phyloP scores from a whole-genome alignment of 352 stramenopile species.

The Globisporangium nagaii region DNA sequence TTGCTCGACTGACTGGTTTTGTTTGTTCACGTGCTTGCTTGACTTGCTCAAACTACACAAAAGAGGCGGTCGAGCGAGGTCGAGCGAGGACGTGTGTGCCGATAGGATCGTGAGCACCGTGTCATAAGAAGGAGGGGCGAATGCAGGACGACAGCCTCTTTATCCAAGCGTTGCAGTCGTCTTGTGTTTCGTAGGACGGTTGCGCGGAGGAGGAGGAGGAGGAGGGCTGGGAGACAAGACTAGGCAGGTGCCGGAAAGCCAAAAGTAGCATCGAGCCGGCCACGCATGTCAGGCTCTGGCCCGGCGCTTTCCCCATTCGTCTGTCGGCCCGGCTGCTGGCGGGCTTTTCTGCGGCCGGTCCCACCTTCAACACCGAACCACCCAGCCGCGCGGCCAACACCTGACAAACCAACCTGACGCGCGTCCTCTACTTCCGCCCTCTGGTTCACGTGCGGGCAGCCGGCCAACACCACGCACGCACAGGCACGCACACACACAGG shows the following conservation, averaged over 20 bases:
- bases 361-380: not conserved
- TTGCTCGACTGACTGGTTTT: not conserved
- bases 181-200: not conserved
- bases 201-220: not conserved
- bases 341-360: not conserved
- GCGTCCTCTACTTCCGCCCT: not conserved
- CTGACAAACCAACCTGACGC: too few species aligned
- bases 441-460: not conserved
- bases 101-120: constrained; percentile 3
- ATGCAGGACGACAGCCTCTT: not conserved
- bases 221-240: too few species aligned
- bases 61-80: not conserved
- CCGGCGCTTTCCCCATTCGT: not conserved
- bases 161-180: too few species aligned
- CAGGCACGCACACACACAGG: too few species aligned
- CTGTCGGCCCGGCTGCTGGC: not conserved
- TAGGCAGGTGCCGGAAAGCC: not conserved
- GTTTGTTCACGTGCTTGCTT: not conserved
- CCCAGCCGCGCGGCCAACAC: too few species aligned
- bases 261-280: not conserved
- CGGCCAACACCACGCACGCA: not conserved
- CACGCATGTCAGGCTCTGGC: not conserved
- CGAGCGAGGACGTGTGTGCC: not conserved
- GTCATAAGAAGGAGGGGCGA: not conserved
- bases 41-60: not conserved